A percentile compares a stretch with the other conserved stretches of the same genome.
Conservation (phyloP, 306 rosid species). For the Cicer pinnatifidum region DNA sequence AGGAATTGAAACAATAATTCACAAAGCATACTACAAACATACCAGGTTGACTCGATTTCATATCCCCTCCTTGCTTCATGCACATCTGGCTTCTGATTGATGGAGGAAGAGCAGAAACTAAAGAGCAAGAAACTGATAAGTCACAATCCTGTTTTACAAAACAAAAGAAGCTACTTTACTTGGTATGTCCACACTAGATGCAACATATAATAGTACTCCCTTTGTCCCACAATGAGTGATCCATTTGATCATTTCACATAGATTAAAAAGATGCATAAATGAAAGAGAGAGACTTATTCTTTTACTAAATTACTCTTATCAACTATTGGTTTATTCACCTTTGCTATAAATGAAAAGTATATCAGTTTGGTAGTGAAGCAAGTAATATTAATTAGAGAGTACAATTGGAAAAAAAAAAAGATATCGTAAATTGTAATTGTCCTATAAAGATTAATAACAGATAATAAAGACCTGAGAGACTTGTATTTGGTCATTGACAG, state of each 20-base stretch:
- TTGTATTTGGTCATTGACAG: slow-evolving; percentile 49
- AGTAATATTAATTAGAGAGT: too few species aligned
- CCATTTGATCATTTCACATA: too few species aligned
- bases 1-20: slow-evolving; percentile 28
- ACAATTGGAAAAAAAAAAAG: slow-evolving; percentile 13
- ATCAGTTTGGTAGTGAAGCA: too few species aligned
- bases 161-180: slow-evolving; percentile 42
- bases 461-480: slow-evolving; percentile 70
- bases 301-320: too few species aligned
- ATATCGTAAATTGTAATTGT: slow-evolving; percentile 20
- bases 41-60: slow-evolving; percentile 58
- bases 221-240: too few species aligned
- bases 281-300: too few species aligned
- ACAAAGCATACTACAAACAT: slow-evolving; percentile 40
- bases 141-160: slow-evolving; percentile 66
- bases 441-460: not conserved
- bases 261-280: too few species aligned
- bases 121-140: slow-evolving; percentile 54
- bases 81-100: slow-evolving; percentile 65
- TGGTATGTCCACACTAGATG: slow-evolving; percentile 9
- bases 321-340: too few species aligned
- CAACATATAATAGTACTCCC: not conserved
- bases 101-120: slow-evolving; percentile 75
- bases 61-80: slow-evolving; percentile 57
- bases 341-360: too few species aligned